phyloP scores from a whole-genome alignment of 2,329 filamentous ascomycete species.

The Cladobotryum mycophilum region DNA sequence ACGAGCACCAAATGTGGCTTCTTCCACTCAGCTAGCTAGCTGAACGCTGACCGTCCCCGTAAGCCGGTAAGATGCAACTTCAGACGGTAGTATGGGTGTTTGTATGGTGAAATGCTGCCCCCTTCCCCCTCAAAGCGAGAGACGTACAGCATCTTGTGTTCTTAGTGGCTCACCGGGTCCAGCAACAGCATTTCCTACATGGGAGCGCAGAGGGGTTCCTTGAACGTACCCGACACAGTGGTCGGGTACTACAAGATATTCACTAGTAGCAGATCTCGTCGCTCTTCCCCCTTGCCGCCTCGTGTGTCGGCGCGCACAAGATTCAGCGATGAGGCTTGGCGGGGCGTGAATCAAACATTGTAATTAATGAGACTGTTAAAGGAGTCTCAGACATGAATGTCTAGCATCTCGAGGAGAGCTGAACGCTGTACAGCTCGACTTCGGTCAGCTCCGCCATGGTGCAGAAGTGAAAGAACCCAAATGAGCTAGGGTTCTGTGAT shows the following conservation, averaged over 20 bases:
- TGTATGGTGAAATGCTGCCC: slow-evolving; percentile 8
- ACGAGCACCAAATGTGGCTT: neutral
- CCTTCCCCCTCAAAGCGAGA: slow-evolving; percentile 9
- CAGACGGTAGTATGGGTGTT: slow-evolving; percentile 12
- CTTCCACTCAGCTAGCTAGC: neutral
- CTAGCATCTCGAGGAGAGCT: neutral
- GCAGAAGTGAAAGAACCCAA: neutral
- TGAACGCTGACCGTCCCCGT: slow-evolving; percentile 1
- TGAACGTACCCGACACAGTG: slow-evolving; percentile 11
- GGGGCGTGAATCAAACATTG: neutral
- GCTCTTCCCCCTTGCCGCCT: slow-evolving; percentile 6
- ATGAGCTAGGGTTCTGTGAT: neutral
- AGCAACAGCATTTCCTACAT: neutral
- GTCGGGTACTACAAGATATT: slow-evolving; percentile 11
- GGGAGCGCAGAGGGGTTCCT: slow-evolving; percentile 2
- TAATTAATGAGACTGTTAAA: neutral
- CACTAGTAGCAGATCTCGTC: slow-evolving; percentile 12
- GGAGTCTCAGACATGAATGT: slow-evolving; percentile 7
- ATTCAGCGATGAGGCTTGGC: slow-evolving; percentile 10
- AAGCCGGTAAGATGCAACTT: slow-evolving; percentile 6
- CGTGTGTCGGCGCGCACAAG: slow-evolving; percentile 6
- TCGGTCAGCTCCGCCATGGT: neutral
- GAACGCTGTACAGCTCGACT: neutral
- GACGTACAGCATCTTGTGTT: slow-evolving; percentile 6
- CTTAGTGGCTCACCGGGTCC: neutral